Base-by-base conservation (phyloP, 371 early-diverging fungal species). In the Mortierella sp. region DNA sequence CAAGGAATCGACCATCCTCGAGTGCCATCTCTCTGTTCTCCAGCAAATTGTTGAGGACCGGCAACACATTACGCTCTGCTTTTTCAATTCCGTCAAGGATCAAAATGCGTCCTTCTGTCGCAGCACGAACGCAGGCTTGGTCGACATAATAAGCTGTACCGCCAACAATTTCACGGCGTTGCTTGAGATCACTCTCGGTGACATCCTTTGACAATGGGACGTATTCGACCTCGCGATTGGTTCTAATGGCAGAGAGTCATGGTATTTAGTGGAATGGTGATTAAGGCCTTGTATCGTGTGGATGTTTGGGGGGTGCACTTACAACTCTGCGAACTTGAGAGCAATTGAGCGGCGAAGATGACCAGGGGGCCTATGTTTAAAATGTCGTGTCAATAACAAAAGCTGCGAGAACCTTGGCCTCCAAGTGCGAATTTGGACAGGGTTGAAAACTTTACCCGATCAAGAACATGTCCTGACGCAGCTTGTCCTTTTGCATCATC, bases 11-110 rank as follows among this genome's bases (percentile, higher is more conserved):
- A 21, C 95, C 95, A 71, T 94, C 94, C 59, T 94, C 95, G 39
- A 95, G 80, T 27, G 88, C 80, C 94, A 95, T 94, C 82, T 95
- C 95, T 46, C 95, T 82, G 67, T 95, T 95, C 70, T 95, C 95
- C 46, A 95, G 71, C 58, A 95, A 73, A 70, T 95, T 95, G 81
- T 95, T 95, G 61, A 95, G 79, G 26, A 95, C 89, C 2, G 95
- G 95, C 47, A 95, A 79, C 1, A 95, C 93, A 62, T 95, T 95
- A 18, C 95, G 87, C 58, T 95, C 95, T 0, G 94, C 93, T 66
- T 93, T 92, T 72, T 93, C 92, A 54, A 93, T 88, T 26, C 94
- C 93, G 62, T 95, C 95, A 58, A 95, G 76, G 6, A 95, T 85
- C 51, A 94, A 59, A 51, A 95, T 88, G 30, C 94, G 80, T 7